These are phyloP conservation scores for Saccharomycopsis babjevae DNA, from an alignment of 805 yeast genomes.

Conservation along the genomic window DNA sequence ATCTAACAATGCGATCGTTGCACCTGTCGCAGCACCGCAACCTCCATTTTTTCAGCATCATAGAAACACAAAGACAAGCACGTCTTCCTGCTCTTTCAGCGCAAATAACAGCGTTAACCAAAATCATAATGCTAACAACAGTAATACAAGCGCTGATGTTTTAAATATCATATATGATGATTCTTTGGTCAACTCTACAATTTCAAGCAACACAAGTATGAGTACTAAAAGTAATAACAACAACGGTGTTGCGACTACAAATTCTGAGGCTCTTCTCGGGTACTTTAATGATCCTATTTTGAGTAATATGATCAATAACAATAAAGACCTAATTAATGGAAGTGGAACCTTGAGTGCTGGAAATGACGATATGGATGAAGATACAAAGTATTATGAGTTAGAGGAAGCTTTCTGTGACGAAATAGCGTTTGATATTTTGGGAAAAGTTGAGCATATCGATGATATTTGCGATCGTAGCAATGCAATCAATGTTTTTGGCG, in stretches of 20 bases:
- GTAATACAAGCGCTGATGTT: neutral
- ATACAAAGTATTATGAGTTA: neutral
- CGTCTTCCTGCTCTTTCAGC: neutral
- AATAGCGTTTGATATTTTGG: slow-evolving; percentile 13
- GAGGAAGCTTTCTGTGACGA: slow-evolving; percentile 13
- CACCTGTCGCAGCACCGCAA: neutral
- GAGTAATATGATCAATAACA: slow-evolving; percentile 1
- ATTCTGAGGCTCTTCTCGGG: neutral
- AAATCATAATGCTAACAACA: neutral
- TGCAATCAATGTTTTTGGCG: neutral
- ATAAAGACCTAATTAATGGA: slow-evolving; percentile 5
- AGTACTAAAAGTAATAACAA: neutral
- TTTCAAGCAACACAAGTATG: neutral
- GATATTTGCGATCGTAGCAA: neutral
- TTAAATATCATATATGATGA: neutral
- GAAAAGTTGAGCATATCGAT: slow-evolving; percentile 5
- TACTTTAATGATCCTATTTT: slow-evolving; percentile 10
- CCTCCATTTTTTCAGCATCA: neutral
- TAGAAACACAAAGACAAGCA: neutral
- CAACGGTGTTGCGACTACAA: neutral
- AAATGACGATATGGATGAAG: neutral
- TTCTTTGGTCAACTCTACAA: neutral
- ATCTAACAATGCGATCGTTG: neutral
- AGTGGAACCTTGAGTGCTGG: neutral
- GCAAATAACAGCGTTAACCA: neutral